phyloP scores from a whole-genome alignment of 106 monocot species.

The Allium fistulosum region DNA sequence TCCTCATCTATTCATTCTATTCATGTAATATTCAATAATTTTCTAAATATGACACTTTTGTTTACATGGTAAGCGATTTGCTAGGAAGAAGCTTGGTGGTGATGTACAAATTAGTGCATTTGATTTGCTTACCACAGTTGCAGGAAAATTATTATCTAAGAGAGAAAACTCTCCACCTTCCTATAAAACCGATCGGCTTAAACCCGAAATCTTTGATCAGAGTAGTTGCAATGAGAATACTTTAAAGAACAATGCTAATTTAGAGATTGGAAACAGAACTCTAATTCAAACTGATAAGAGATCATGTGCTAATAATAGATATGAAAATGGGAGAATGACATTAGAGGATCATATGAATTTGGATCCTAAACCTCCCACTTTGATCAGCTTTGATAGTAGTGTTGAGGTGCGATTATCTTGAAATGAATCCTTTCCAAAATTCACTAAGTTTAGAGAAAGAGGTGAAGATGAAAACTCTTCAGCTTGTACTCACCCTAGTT shows the following conservation, averaged over 20 bases:
- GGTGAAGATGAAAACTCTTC: no score
- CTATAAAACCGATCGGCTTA: no score
- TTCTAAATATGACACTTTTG: background rate
- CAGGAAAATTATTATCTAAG: slow-evolving; percentile 33
- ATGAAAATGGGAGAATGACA: slow-evolving; percentile 6
- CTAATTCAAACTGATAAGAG: background rate
- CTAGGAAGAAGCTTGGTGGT: no score
- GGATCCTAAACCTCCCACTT: slow-evolving; percentile 46
- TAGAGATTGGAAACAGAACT: slow-evolving; percentile 4
- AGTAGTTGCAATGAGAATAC: slow-evolving; percentile 55
- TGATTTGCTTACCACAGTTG: slow-evolving; percentile 45
- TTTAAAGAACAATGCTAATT: slow-evolving; percentile 5
- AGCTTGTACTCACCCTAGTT: slow-evolving; percentile 49
- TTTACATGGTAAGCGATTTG: slow-evolving; percentile 29
- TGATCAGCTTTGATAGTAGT: slow-evolving; percentile 73
- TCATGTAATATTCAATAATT: background rate
- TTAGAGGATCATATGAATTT: no score
- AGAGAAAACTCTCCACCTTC: slow-evolving; percentile 8
- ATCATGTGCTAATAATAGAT: background rate
- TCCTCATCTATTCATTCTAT: no score
- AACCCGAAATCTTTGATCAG: slow-evolving; percentile 56
- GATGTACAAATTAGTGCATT: slow-evolving; percentile 23
- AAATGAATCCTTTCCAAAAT: slow-evolving; percentile 28
- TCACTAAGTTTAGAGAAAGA: no score
- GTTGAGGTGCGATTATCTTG: slow-evolving; percentile 38